Evolutionary conservation across 2,329 filamentous ascomycete species (phyloP), one percentile per base, ranked within the genome.

Genomic region (Alternaria postmessia): DNA sequence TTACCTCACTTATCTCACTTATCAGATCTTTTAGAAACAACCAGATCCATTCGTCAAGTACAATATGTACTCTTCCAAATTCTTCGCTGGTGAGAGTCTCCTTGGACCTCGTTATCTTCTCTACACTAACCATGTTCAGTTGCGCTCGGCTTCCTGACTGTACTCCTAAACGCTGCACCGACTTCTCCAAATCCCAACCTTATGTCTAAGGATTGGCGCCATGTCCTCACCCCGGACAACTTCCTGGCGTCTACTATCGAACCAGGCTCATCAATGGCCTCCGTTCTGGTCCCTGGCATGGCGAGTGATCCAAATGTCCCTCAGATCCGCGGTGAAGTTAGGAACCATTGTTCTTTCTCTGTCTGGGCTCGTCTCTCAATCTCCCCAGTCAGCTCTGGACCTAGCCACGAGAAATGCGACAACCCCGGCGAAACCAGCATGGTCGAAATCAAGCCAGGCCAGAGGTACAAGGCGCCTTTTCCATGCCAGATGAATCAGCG

Each of bases 191-290:
- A 49, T 20, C 1, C 24, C 28, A 20, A 11, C 39, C 22, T 22
- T 4, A 39, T 56, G 44, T 49, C 53, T 24, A 56, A 56, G 20
- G 53, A 56, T 34, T 56, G 44, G 53, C 41, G 14, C 20, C 43
- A 24, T 34, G 53, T 49, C 3, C 42, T 56, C 34, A 12, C 53
- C 32, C 7, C 26, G 3, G 36, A 22, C 5, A 20, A 36, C n/a
- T 41, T 28, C 24, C 30, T 43, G 38, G 18, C 39, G 7, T 53
- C 51, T 22, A 26, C 18, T 20, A 34, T 53, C 26, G 51, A 43
- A 3, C 38, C 39, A 18, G 51, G 51, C 26, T 22, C 38, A 4
- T 43, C 36, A 16, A 49, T 38, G 32, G 53, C 53, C 34, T 56
- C 53, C 39, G 43, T 53, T 18, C 20, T 24, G 7, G 12, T 24